A percentile compares a stretch with the other conserved stretches of the same genome.
phyloP scores from a whole-genome alignment of 176 grass and related monocot species.

The Microstegium vimineum region DNA sequence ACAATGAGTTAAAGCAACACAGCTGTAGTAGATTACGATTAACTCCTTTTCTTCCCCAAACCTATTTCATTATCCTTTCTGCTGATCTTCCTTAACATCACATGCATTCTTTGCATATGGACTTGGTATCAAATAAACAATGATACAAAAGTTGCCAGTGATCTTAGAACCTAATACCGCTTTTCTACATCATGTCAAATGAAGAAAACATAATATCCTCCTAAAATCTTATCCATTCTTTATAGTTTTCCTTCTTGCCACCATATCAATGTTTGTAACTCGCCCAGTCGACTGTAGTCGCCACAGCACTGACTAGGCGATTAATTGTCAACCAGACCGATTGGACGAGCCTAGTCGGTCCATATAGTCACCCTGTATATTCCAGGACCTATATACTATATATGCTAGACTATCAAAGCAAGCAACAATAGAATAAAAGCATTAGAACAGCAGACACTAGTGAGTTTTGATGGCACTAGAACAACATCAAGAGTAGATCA shows the following conservation, averaged over 20 bases:
- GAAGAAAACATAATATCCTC: neutral
- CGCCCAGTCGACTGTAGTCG: neutral
- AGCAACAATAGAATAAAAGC: neutral
- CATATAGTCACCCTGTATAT: neutral
- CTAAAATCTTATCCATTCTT: neutral
- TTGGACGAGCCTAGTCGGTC: neutral
- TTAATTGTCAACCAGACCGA: neutral
- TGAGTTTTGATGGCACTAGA: neutral
- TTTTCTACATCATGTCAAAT: neutral
- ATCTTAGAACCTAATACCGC: neutral
- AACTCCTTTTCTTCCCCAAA: neutral
- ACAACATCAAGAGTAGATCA: neutral
- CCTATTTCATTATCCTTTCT: neutral
- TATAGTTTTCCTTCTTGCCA: neutral
- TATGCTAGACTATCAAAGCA: neutral
- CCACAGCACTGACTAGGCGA: neutral
- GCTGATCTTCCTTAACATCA: neutral
- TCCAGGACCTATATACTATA: neutral
- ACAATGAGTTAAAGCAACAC: neutral
- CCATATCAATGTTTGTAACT: neutral
- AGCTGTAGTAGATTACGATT: neutral
- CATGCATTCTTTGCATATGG: neutral
- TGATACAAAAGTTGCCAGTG: neutral
- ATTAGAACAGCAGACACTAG: neutral
- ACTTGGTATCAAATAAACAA: neutral